Percentiles rank a stretch among this genome's conserved stretches.
phyloP scores from a whole-genome alignment of 1,284 basidiomycete genomes.

The Pterulicium gracile region DNA sequence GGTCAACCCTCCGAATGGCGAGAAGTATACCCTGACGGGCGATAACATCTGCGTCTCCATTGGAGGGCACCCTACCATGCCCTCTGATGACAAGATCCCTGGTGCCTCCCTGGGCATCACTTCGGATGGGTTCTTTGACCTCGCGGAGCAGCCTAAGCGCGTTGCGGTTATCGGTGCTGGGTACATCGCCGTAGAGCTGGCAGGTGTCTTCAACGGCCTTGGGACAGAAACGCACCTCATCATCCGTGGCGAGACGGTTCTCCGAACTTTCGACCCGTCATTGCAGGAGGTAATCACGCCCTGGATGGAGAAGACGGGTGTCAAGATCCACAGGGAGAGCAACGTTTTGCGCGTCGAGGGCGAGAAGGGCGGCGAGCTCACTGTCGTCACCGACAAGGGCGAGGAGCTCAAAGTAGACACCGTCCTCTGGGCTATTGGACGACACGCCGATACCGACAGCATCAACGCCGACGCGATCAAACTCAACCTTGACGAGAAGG shows the following conservation, averaged over 20 bases:
- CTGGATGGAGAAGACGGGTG: constrained; percentile 91
- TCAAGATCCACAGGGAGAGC: constrained; percentile 77
- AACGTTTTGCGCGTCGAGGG: constrained; percentile 74
- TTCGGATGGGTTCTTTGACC: constrained; percentile 95
- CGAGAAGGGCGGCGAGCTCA: constrained; percentile 54
- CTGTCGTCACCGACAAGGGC: constrained; percentile 61
- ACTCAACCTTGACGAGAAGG: constrained; percentile 67
- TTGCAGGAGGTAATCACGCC: constrained; percentile 82
- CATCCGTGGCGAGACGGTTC: constrained; percentile 82
- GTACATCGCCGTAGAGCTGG: constrained; percentile 94
- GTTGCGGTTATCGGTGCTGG: constrained; percentile 94
- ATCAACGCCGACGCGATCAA: constrained; percentile 75
- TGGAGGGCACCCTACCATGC: constrained; percentile 78
- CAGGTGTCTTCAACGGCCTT: constrained; percentile 80
- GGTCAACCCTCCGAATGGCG: constrained; percentile 54
- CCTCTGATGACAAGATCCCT: constrained; percentile 74
- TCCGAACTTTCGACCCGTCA: constrained; percentile 88
- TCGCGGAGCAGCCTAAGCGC: constrained; percentile 83
- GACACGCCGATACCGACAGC: constrained; percentile 70
- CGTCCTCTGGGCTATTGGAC: constrained; percentile 93
- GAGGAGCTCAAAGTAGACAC: constrained; percentile 78
- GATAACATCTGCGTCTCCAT: constrained; percentile 80
- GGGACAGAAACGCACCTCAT: constrained; percentile 88
- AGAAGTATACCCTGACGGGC: constrained; percentile 57
- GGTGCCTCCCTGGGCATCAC: constrained; percentile 86